These are phyloP conservation scores for Gentiana macrophylla DNA, from an alignment of 257 asterid species.

Conservation along the genomic window DNA sequence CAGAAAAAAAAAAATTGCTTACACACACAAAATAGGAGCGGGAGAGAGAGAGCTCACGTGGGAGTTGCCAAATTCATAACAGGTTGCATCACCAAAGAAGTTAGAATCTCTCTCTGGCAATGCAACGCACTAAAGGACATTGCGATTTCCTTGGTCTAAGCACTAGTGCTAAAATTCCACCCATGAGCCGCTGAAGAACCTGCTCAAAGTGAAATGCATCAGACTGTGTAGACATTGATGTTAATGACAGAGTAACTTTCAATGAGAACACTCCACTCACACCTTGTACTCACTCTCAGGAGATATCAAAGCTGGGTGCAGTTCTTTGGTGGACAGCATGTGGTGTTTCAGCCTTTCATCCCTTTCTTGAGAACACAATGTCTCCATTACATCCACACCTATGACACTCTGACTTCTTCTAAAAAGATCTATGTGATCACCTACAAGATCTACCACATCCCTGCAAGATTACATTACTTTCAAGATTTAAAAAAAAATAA, in stretches of 20 bases:
- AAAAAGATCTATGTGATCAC: conserved; percentile 88
- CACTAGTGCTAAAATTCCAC: conserved; percentile 84
- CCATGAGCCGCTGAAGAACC: conserved; percentile 93
- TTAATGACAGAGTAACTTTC: conserved; percentile 12
- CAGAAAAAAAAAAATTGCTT: neutral
- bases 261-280: conserved; percentile 52
- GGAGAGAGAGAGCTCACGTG: conserved; percentile 42
- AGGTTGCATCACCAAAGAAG: conserved; percentile 94
- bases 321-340: conserved; percentile 73
- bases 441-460: conserved; percentile 77
- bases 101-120: conserved; percentile 89
- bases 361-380: conserved; percentile 95
- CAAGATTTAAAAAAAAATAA: neutral
- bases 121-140: conserved; percentile 83
- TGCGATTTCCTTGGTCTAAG: conserved; percentile 94
- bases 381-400: conserved; percentile 92
- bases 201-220: conserved; percentile 21
- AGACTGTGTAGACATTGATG: conserved; percentile 16
- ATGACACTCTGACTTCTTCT: conserved; percentile 81
- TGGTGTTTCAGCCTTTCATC: conserved; percentile 95
- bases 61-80: conserved; percentile 90
- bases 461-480: conserved; percentile 25
- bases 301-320: conserved; percentile 96
- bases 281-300: conserved; percentile 99
- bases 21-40: neutral